Base-by-base conservation (phyloP, 306 rosid genomes). In the Luffa aegyptiaca region DNA sequence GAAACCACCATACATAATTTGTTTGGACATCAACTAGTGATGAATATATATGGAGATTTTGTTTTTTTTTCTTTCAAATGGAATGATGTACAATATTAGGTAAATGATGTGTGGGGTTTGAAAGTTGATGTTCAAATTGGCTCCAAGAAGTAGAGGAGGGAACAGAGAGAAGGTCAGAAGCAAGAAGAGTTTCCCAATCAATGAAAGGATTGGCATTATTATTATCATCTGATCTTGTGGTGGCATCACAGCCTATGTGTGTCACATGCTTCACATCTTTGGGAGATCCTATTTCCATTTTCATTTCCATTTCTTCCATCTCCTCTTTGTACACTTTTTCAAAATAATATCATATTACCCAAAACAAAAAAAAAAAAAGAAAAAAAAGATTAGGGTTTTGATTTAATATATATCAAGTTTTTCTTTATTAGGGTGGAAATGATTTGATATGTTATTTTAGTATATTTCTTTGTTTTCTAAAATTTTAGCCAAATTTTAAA, bases 201-300 rank as follows among this genome's bases (percentile, higher is more conserved):
- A 74, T 18, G 77, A 3, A 82, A 42, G 70, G 90, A 82, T 68
- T 76, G 80, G 39, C 31, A 61, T 14, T 16, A 8, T 14, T 16
- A 8, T 8, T 13, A 57, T 53, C 20, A 18, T 21, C 21, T 39
- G 20, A 31, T 70, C 51, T 71, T 21, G 57, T 12, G 37, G 76
- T 45, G 20, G 58, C 96, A 85, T 90, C 97, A 89, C 86, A 90
- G 6, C 99, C 99, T 56, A 95, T 93, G 93, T 95, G 99, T 56
- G 97, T 89, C 86, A 95, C 97, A 55, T 95, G 99, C 87, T 95
- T 92, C 81, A 95, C 99, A 80, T 95, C 89, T 68, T 96, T 95
- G 49, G 99, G 99, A 36, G 88, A 45, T 69, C 99, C 99, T 83
- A 95, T 92, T 86, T 92, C 97, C 90, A 94, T 94, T 1, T 88